Evolutionary conservation across 2,329 filamentous ascomycete species (phyloP), one percentile per base, ranked within the genome.

Genomic region (Volutella citrinella): DNA sequence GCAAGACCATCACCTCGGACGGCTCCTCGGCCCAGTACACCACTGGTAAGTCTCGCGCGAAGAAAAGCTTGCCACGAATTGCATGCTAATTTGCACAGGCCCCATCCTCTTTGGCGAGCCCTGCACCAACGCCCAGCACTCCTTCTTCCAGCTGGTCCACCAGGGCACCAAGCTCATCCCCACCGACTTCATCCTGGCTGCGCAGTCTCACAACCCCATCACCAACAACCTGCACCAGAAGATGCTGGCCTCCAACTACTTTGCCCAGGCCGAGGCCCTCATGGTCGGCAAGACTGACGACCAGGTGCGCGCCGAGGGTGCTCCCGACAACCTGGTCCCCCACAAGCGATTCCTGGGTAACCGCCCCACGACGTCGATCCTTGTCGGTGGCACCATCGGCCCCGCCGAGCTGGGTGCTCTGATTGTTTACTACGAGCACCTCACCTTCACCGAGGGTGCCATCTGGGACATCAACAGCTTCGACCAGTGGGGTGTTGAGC

Each of bases 391-490:
- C 54, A 83, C 87, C 72, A 97, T 98, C 61, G 95, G 93, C 13
- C 93, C 93, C 8, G 87, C 83, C 26, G 89, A 95, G 55, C 79
- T 98, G 29, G 93, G 93, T 59, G 91, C 93, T 5, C 70, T 98
- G 54, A 98, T 98, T 54, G 91, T 89, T 48, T 98, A 97, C 78
- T 98, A 98, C 68, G 93, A 98, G 76, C 93, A 98, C 70, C 70
- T 97, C 43, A 97, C 93, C 36, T 98, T 98, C 66, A 94, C 87
- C 22, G 93, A 98, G 71, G 93, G 93, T 55, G 91, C 90, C 32
- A 76, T 98, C 61, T 98, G 93, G 93, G 95, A 97, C 71, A 95
- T 98, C 75, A 98, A 98, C 80, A 89, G 84, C 58, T 98, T 97
- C 61, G 93, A 98, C 70, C 93, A 98, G 75, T 98, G 93, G 93